Evolutionary conservation across 352 stramenopile genomes (phyloP).

Genomic region (Phytophthora cryptogea): DNA sequence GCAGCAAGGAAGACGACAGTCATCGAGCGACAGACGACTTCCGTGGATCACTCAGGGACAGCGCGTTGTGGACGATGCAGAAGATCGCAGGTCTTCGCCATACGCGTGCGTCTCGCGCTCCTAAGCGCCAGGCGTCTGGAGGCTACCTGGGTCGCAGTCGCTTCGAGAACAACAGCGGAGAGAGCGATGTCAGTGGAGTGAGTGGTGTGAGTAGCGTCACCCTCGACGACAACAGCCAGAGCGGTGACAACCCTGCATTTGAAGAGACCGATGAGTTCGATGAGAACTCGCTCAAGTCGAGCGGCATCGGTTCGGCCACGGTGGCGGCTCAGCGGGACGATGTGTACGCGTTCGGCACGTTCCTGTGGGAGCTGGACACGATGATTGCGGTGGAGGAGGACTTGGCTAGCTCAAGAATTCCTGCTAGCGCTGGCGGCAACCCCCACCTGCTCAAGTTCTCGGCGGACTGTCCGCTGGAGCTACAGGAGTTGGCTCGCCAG

Average conservation of each 20-base stretch:
- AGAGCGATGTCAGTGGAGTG: conserved; percentile 35
- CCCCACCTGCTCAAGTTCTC: conserved; percentile 70
- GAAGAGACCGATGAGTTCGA: conserved; percentile 32
- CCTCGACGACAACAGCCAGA: conserved; percentile 37
- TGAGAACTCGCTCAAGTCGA: conserved; percentile 34
- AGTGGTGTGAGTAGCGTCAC: conserved; percentile 31
- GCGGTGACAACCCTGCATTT: conserved; percentile 23
- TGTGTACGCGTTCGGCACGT: conserved; percentile 72
- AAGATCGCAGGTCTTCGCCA: conserved; percentile 35
- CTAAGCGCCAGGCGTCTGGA: conserved; percentile 13
- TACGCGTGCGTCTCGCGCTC: conserved; percentile 9
- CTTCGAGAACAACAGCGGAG: conserved; percentile 35
- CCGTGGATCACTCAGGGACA: conserved; percentile 54
- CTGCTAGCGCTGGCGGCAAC: conserved; percentile 31
- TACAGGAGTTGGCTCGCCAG: conserved; percentile 54
- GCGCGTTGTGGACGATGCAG: conserved; percentile 46
- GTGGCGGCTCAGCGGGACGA: conserved; percentile 45
- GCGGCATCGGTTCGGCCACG: conserved; percentile 20
- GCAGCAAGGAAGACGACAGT: conserved; percentile 15
- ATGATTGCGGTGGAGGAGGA: conserved; percentile 71
- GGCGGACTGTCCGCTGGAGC: conserved; percentile 56
- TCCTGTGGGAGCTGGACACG: conserved; percentile 80
- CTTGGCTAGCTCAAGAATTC: conserved; percentile 34
- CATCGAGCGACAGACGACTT: conserved; percentile 29
- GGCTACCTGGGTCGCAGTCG: conserved; percentile 24